Evolutionary conservation across 1,284 basidiomycete species (phyloP), one percentile per base, ranked within the genome.

Genomic region (Trametes hirsuta): DNA sequence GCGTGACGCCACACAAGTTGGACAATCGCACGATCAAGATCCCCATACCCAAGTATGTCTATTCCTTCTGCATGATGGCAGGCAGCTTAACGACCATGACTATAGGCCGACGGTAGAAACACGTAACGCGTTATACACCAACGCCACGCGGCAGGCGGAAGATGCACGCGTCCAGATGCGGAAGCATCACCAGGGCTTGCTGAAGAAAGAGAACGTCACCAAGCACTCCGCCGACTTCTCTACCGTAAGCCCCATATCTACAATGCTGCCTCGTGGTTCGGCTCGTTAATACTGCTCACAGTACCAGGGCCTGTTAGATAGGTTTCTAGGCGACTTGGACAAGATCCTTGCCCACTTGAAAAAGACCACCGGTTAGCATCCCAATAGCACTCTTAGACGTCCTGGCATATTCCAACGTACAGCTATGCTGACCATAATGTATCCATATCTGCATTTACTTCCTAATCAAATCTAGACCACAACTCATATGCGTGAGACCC

Each of bases 81-180:
- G 8, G 15, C 41, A 14, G 42, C 39, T 10, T 45, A 37, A 51
- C 55, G 42, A 36, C 3, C 6, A 18, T 47, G 15, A 36, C 61
- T 61, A 25, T 56, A 93, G 91, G 64, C 88, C 90, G 0, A 93
- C 91, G 0, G 83, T 92, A 2, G 90, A 92, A 51, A 82, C 88
- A 0, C 83, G 88, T 12, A 77, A 76, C 21, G 79, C 81, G 0
- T 74, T 90, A 9, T 81, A 82, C 55, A 77, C 80, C 0, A 76
- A 75, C 6, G 85, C 87, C 0, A 77, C 81, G 44, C 82, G 82
- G 21, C 81, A 86, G 66, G 85, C 89, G 0, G 91, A 93, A 71
- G 89, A 91, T n/a, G 80, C 84, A 3, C 87, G 89, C 14, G 79
- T 85, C 11, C 89, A 91, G 64, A 78, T 93, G 15, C 86, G 91